A percentile compares a stretch with the other conserved stretches of the same genome.
These are phyloP conservation scores for Boechera retrofracta DNA, from an alignment of 345 rosid genomes.

Conservation along the genomic window DNA sequence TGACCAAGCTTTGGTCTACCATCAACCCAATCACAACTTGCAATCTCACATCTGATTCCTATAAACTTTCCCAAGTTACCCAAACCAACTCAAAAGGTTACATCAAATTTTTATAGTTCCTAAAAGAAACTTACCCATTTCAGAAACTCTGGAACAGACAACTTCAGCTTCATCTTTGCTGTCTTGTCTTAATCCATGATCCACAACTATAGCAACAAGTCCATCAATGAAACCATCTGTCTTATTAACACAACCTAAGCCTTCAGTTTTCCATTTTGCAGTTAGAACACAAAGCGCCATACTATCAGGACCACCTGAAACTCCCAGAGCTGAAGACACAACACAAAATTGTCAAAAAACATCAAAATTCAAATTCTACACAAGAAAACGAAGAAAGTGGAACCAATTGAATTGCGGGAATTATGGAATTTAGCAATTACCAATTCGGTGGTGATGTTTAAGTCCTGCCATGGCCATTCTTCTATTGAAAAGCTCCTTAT, in stretches of 20 bases:
- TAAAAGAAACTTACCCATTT: constrained; percentile 62
- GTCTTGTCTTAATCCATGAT: constrained; percentile 82
- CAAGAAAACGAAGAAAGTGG: background rate
- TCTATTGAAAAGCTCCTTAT: constrained; percentile 63
- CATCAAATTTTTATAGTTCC: background rate
- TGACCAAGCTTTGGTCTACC: constrained; percentile 89
- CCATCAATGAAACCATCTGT: constrained; percentile 67
- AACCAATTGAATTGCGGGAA: background rate
- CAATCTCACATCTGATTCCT: constrained; percentile 95
- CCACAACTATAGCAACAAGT: constrained; percentile 81
- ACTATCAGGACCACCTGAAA: constrained; percentile 97
- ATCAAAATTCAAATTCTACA: too few relatives aligned
- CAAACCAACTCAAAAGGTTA: background rate
- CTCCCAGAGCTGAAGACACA: constrained; percentile 69
- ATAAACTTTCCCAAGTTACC: constrained; percentile 38
- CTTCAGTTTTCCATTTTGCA: constrained; percentile 78
- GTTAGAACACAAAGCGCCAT: constrained; percentile 85
- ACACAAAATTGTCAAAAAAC: background rate
- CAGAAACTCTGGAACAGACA: constrained; percentile 67
- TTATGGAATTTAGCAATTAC: constrained; percentile 34
- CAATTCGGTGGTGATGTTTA: constrained; percentile 80
- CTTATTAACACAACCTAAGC: constrained; percentile 41
- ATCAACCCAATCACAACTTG: constrained; percentile 70
- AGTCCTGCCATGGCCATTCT: constrained; percentile 89
- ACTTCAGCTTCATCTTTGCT: constrained; percentile 75